Percentiles rank a stretch among this genome's conserved stretches.
Conservation (phyloP, 192 early-diverging fungal species). For the Linnemannia zychae region DNA sequence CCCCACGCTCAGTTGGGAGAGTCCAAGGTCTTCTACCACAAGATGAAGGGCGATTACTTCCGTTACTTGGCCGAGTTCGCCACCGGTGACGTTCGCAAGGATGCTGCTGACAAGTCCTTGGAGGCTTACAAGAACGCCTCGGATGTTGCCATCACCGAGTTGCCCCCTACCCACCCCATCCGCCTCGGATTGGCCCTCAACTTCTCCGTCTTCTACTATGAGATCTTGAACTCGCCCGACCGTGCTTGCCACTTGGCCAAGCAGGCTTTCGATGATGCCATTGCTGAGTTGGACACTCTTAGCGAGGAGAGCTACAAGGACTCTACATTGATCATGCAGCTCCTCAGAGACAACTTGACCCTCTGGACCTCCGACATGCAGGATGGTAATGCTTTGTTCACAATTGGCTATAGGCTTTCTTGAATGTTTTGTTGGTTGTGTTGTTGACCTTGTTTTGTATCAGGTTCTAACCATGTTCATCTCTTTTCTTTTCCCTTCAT, state of each 20-base stretch:
- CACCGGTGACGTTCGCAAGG: conserved; percentile 86
- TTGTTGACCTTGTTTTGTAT: not conserved
- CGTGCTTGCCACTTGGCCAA: conserved; percentile 96
- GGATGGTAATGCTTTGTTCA: conserved; percentile 33
- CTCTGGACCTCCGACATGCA: conserved; percentile 96
- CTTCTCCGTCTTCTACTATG: conserved; percentile 99
- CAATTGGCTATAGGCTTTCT: not conserved
- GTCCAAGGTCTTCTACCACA: conserved; percentile 99
- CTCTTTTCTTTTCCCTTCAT: not conserved
- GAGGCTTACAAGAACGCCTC: conserved; percentile 96
- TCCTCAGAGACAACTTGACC: conserved; percentile 98
- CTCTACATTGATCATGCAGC: conserved; percentile 96
- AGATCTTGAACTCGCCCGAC: conserved; percentile 98
- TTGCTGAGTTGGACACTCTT: conserved; percentile 98
- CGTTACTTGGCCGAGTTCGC: conserved; percentile 99
- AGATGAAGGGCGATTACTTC: conserved; percentile 99
- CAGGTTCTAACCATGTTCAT: not conserved
- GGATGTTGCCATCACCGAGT: conserved; percentile 94
- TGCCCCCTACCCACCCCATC: conserved; percentile 98
- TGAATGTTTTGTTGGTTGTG: not conserved
- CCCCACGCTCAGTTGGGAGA: conserved; percentile 93
- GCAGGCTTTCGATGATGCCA: conserved; percentile 99
- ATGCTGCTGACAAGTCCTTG: conserved; percentile 86
- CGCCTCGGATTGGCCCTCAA: conserved; percentile 97
- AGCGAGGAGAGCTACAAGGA: conserved; percentile 98